Evolutionary conservation across 2,329 filamentous ascomycete genomes (phyloP).

Genomic region (Trichophyton verrucosum): DNA sequence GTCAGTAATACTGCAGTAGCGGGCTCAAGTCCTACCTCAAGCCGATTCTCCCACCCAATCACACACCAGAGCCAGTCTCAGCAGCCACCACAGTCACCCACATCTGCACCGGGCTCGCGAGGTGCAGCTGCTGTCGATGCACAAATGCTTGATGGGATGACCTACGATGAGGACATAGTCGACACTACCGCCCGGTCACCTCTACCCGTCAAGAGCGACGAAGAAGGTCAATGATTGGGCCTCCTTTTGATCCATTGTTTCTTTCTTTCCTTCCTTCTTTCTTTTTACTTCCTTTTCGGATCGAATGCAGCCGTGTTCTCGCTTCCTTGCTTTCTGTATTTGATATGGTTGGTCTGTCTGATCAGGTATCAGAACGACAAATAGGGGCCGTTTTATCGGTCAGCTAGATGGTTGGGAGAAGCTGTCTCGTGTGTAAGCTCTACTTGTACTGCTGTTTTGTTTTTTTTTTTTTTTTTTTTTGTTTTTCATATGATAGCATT

Average conservation of each 20-base stretch:
- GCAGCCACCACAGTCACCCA: slow-evolving; percentile 27
- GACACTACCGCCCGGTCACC: slow-evolving; percentile 53
- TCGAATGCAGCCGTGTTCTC: too few species aligned
- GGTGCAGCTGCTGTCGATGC: slow-evolving; percentile 35
- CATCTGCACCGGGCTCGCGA: slow-evolving; percentile 32
- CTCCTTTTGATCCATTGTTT: too few species aligned
- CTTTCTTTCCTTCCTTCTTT: background rate
- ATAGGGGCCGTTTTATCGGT: background rate
- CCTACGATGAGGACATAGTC: slow-evolving; percentile 49
- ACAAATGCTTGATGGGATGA: slow-evolving; percentile 55
- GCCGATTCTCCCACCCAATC: slow-evolving; percentile 21
- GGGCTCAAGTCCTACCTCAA: slow-evolving; percentile 27
- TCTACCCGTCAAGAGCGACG: slow-evolving; percentile 30
- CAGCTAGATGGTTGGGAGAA: background rate
- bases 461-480: background rate
- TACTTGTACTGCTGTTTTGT: background rate
- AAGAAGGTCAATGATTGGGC: background rate
- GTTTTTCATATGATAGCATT: background rate
- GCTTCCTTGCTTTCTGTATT: background rate
- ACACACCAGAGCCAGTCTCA: slow-evolving; percentile 26
- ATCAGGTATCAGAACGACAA: background rate
- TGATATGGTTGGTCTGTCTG: background rate
- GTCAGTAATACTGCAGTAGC: slow-evolving; percentile 19
- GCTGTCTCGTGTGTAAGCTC: background rate
- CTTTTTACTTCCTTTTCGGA: background rate